Base-by-base conservation (phyloP, 805 yeast species). In the Hanseniaspora singularis region DNA sequence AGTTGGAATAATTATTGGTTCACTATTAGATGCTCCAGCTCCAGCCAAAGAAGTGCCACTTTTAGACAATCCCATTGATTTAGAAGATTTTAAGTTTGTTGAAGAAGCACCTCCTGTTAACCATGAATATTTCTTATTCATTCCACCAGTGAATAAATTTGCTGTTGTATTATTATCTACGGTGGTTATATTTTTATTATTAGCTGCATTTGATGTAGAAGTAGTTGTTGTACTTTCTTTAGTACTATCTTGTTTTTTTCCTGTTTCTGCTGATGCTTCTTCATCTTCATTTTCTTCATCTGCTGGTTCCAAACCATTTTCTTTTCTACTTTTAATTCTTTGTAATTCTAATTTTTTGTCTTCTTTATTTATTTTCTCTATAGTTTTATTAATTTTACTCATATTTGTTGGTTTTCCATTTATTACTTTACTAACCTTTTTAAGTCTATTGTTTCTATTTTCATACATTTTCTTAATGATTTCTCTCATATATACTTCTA, bases 61-160 rank as follows among this genome's bases (percentile, higher is more conserved):
- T 8, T 11, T 8, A 10, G 32, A 14, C 19, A 41, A 33, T 33
- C 4, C 39, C 38, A 27, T 27, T 22, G 36, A 18, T 16, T 15
- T 16, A n/a, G 26, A 27, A 14, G 26, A 9, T 16, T 33, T 19
- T 3, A 15, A 19, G 11, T 42, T 42, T 10, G 26, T 22, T 7
- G 27, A 14, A 6, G 33, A 18, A 18, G 34, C 28, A 8, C 46
- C 46, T 18, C 47, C 40, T 20, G 50, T 34, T 19, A 47, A 27
- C 50, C 50, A 47, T 4, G 47, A 41, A 22, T 47, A 47, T 38
- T 47, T 47, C 22, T 47, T 47, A 22, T 19, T 43, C 47, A 40
- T 47, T 15, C 47, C 47, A 23, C 50, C 50, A 2, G 47, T 40
- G 24, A 47, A 40, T 15, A 47, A 27, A 32, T 42, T 47, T 15